Conservation (phyloP, 1,284 basidiomycete genomes). For the Puccinia novopanici region DNA sequence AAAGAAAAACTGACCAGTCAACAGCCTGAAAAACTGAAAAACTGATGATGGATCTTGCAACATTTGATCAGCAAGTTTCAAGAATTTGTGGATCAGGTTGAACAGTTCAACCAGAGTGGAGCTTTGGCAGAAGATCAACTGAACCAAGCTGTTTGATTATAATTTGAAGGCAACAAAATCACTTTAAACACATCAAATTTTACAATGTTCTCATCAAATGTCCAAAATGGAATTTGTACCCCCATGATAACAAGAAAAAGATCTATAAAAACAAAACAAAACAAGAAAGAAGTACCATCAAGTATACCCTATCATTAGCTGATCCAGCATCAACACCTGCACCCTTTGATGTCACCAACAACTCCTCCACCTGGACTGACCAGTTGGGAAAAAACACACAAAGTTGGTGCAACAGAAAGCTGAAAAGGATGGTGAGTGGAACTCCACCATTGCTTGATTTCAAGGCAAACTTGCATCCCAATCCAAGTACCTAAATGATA, state of each 20-base stretch:
- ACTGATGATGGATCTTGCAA: background rate
- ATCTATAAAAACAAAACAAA: background rate
- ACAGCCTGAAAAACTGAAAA: conserved; percentile 11
- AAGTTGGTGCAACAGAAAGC: no score
- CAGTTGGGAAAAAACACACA: no score
- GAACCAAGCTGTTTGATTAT: background rate
- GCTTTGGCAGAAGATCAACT: conserved; percentile 9
- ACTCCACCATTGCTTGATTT: no score
- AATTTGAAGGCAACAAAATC: background rate
- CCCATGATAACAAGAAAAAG: conserved; percentile 3
- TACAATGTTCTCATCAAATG: conserved; percentile 10
- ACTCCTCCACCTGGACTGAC: no score
- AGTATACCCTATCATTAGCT: no score
- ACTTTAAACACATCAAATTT: background rate
- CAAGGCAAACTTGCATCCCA: no score
- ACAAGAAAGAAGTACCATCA: background rate
- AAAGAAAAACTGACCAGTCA: no score
- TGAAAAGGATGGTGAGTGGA: no score
- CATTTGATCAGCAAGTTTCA: conserved; percentile 11
- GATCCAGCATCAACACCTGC: no score
- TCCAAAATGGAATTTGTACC: no score
- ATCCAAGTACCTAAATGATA: no score
- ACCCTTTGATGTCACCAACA: no score
- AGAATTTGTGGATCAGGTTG: conserved; percentile 1
- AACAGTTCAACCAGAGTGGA: conserved; percentile 15